A percentile compares a stretch with the other conserved stretches of the same genome.
Evolutionary conservation across 352 stramenopile genomes (phyloP).

Genomic region (Globisporangium iwayamae): DNA sequence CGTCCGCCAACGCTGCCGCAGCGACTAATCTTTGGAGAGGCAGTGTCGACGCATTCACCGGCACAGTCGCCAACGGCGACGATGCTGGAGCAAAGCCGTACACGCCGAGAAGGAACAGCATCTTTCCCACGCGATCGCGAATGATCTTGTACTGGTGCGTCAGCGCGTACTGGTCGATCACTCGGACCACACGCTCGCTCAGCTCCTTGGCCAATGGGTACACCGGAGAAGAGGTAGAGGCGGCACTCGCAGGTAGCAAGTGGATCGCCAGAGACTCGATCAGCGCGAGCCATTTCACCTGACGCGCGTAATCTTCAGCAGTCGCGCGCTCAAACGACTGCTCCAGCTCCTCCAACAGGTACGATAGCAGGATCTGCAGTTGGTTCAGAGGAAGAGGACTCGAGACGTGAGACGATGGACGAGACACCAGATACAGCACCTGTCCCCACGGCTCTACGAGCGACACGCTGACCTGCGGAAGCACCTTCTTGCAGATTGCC

Average conservation of each 20-base stretch:
- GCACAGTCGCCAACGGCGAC: slow-evolving; percentile 6
- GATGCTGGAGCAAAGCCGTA: slow-evolving; percentile 12
- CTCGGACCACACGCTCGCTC: slow-evolving; percentile 26
- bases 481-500: slow-evolving; percentile 33
- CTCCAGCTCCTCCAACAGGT: slow-evolving; percentile 49
- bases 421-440: slow-evolving; percentile 46
- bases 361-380: slow-evolving; percentile 23
- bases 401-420: slow-evolving; percentile 23
- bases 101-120: slow-evolving; percentile 52
- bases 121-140: slow-evolving; percentile 49
- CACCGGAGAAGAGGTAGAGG: not conserved
- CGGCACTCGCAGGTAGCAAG: slow-evolving; percentile 27
- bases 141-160: slow-evolving; percentile 82
- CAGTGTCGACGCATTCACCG: slow-evolving; percentile 12
- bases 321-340: slow-evolving; percentile 53
- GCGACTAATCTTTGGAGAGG: slow-evolving; percentile 14
- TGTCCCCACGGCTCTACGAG: slow-evolving; percentile 53
- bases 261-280: slow-evolving; percentile 50
- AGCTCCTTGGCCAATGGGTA: slow-evolving; percentile 22
- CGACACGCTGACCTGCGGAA: slow-evolving; percentile 58
- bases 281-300: slow-evolving; percentile 72
- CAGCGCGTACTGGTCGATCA: slow-evolving; percentile 48
- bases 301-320: slow-evolving; percentile 60
- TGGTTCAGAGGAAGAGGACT: slow-evolving; percentile 21
- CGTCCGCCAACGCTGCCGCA: slow-evolving; percentile 11